A percentile compares a stretch with the other conserved stretches of the same genome.
These are phyloP conservation scores for Penicillium sp. DNA, from an alignment of 2,329 filamentous ascomycete species.

Conservation along the genomic window DNA sequence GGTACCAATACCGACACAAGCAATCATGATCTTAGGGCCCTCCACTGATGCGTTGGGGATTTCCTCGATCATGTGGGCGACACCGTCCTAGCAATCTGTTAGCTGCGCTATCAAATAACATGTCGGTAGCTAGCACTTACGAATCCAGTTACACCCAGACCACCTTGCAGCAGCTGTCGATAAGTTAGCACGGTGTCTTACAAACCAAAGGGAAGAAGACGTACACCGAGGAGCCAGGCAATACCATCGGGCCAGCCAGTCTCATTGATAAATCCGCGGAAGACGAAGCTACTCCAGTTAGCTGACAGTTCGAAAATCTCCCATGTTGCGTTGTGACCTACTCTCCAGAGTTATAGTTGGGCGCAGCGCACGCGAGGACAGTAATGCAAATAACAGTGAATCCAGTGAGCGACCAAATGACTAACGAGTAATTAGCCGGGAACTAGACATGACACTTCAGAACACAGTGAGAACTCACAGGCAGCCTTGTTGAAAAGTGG, in stretches of 20 bases:
- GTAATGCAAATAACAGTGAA: conserved; percentile 72
- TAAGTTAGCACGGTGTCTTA: conserved; percentile 20
- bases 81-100: conserved; percentile 33
- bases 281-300: conserved; percentile 48
- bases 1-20: conserved; percentile 64
- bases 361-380: conserved; percentile 65
- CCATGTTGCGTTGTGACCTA: conserved; percentile 46
- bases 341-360: conserved; percentile 62
- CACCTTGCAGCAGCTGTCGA: conserved; percentile 49
- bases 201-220: conserved; percentile 8
- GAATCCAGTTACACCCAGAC: conserved; percentile 57
- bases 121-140: conserved; percentile 32
- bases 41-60: conserved; percentile 51
- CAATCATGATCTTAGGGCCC: conserved; percentile 67
- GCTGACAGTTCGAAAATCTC: neutral
- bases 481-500: conserved; percentile 68
- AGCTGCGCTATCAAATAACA: neutral
- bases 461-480: conserved; percentile 35
- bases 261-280: conserved; percentile 66
- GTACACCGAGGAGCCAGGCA: conserved; percentile 48
- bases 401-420: conserved; percentile 69
- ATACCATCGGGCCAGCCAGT: conserved; percentile 71
- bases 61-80: conserved; percentile 57
- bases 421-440: conserved; percentile 3
- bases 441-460: neutral